These are phyloP conservation scores for Arxiozyma telluris DNA, from an alignment of 1,139 yeast genomes.

Conservation along the genomic window DNA sequence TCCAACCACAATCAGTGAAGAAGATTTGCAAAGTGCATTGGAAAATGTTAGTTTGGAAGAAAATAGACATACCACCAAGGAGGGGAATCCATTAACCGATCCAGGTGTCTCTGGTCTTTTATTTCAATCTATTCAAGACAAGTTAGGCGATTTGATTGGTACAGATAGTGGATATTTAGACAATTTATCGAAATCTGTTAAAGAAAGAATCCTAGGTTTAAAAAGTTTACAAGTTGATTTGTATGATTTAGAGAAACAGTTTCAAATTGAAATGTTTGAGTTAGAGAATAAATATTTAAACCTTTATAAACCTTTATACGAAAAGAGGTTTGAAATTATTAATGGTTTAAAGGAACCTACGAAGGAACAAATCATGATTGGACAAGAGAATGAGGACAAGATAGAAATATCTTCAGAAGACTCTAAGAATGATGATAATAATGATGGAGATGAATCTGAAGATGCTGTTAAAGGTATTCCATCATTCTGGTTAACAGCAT, in stretches of 20 bases:
- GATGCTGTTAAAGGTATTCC: conserved; percentile 68
- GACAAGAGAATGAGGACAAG: conserved; percentile 51
- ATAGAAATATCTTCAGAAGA: conserved; percentile 35
- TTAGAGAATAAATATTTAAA: conserved; percentile 74
- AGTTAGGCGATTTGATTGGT: conserved; percentile 77
- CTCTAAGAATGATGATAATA: conserved; percentile 41
- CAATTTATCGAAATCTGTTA: conserved; percentile 63
- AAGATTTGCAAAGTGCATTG: conserved; percentile 28
- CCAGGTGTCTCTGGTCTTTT: conserved; percentile 23
- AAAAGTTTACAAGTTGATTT: conserved; percentile 79
- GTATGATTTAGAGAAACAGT: conserved; percentile 77
- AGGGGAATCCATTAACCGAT: not conserved
- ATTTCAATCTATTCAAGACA: conserved; percentile 70
- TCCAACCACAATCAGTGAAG: conserved; percentile 66
- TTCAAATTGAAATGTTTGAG: conserved; percentile 79
- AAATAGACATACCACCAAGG: not conserved
- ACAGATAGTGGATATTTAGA: conserved; percentile 81
- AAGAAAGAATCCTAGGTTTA: conserved; percentile 71
- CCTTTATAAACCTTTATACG: conserved; percentile 70
- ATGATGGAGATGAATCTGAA: conserved; percentile 42
- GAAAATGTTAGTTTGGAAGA: conserved; percentile 1
- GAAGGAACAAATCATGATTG: conserved; percentile 65
- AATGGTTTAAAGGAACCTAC: conserved; percentile 72
- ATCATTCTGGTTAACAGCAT: conserved; percentile 91
- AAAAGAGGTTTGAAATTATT: conserved; percentile 63